Evolutionary conservation across 2,329 filamentous ascomycete species (phyloP), one percentile per base, ranked within the genome.

Genomic region (Rhynchosporium graminicola): DNA sequence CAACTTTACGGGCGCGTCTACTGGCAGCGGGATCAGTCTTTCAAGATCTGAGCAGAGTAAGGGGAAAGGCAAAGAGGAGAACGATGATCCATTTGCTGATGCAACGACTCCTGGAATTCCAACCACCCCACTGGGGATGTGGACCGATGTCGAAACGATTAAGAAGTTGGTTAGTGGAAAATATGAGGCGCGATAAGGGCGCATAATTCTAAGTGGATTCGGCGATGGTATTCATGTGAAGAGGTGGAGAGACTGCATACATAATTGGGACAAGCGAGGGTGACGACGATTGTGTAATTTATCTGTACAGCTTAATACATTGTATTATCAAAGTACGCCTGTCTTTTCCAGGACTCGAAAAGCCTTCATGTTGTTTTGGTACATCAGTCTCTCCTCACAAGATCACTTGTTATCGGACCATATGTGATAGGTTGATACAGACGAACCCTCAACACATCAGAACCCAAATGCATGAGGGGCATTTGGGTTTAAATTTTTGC

Each of bases 91-190:
- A 2, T 93, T 93, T 73, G 89, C 89, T 0, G 90, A 89, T 72
- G 83, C 82, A 51, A 76, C 66, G 0, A 60, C 66, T n/a, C 60
- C 63, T 2, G 67, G 56, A 9, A 57, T 60, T 1, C 51, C 64
- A n/a, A 54, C 76, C 74, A 80, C 65, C 67, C 74, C 61, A 62
- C 75, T 48, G 55, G 69, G 71, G 1, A 67, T 71, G 62, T 96
- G 91, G 92, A 82, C 83, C 33, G 83, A 86, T 46, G 83, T 96
- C 43, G 84, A 86, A 10, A 80, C 83, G 4, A 77, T 82, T 59
- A 85, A 84, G 75, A 93, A 88, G 77, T 74, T 95, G 67, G 82
- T 90, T 29, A 87, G 85, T 72, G 91, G 91, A 52, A 90, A 88
- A 76, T 96, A 95, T 75, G 85, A 90, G 70, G 84, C 85, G 40